Conservation (phyloP, 352 stramenopile species). For the Phytophthora pinifolia region DNA sequence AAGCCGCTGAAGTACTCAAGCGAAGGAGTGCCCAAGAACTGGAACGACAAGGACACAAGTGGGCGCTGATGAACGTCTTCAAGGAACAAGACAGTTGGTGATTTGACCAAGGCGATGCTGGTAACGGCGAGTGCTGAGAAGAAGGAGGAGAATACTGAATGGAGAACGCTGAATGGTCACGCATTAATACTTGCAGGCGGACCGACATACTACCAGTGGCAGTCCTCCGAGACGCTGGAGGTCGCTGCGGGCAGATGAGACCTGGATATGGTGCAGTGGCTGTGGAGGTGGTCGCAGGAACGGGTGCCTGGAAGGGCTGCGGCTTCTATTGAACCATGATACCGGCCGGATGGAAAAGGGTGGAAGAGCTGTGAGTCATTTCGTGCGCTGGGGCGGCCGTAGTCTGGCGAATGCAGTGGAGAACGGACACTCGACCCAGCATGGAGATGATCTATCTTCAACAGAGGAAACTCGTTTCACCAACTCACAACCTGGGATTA, state of each 20-base stretch:
- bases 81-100: too few relatives aligned
- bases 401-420: conserved; percentile 13
- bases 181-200: neutral
- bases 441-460: too few relatives aligned
- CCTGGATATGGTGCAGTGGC: conserved; percentile 11
- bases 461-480: too few relatives aligned
- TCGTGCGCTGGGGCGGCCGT: conserved; percentile 17
- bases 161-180: conserved; percentile 6
- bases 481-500: too few relatives aligned
- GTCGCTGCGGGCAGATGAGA: conserved; percentile 1
- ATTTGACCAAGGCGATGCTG: too few relatives aligned
- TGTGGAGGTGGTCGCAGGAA: conserved; percentile 15
- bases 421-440: conserved; percentile 15
- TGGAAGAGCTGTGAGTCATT: neutral
- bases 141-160: too few relatives aligned
- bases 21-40: too few relatives aligned
- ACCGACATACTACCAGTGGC: conserved; percentile 19
- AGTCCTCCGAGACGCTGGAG: conserved; percentile 19
- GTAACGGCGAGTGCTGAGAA: too few relatives aligned
- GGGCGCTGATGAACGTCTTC: too few relatives aligned
- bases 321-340: conserved; percentile 12
- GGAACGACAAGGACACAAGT: too few relatives aligned
- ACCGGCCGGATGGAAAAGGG: neutral
- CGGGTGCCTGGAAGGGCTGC: conserved; percentile 7
- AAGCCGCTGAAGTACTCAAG: too few relatives aligned